Percentiles rank a stretch among this genome's conserved stretches.
Evolutionary conservation across 2,329 filamentous ascomycete genomes (phyloP).

Genomic region (Sporothrix variecibatus): DNA sequence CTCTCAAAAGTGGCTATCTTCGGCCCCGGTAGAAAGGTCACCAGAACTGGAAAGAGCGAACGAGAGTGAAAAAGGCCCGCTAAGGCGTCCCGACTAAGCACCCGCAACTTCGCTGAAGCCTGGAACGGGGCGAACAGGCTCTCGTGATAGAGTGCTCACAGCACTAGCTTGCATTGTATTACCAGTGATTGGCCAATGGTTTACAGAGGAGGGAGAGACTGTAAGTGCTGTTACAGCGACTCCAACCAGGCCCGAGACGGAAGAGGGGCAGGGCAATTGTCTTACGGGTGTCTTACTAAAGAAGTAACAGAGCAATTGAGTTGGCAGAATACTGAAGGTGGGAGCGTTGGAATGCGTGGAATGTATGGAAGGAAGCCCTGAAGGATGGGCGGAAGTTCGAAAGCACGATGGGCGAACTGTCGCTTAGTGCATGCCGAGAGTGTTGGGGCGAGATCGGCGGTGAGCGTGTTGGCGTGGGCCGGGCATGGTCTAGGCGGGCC

Average conservation of each 20-base stretch:
- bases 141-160: constrained; percentile 17
- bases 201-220: neutral
- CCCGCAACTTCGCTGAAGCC: neutral
- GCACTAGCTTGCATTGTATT: neutral
- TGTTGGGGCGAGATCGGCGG: constrained; percentile 25
- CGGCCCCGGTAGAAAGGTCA: neutral
- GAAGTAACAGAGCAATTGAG: neutral
- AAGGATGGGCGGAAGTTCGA: neutral
- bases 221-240: neutral
- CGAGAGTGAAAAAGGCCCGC: neutral
- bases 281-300: neutral
- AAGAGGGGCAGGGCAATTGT: neutral
- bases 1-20: constrained; percentile 8
- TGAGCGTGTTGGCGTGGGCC: constrained; percentile 14
- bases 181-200: constrained; percentile 19
- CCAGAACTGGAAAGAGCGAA: neutral
- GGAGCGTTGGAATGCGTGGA: neutral
- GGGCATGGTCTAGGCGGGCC: neutral
- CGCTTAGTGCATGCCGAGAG: neutral
- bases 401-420: neutral
- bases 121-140: neutral
- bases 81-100: constrained; percentile 7
- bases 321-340: neutral
- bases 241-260: constrained; percentile 1
- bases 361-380: neutral